phyloP scores from a whole-genome alignment of 257 asterid genomes.

The Eustoma russellianum region DNA sequence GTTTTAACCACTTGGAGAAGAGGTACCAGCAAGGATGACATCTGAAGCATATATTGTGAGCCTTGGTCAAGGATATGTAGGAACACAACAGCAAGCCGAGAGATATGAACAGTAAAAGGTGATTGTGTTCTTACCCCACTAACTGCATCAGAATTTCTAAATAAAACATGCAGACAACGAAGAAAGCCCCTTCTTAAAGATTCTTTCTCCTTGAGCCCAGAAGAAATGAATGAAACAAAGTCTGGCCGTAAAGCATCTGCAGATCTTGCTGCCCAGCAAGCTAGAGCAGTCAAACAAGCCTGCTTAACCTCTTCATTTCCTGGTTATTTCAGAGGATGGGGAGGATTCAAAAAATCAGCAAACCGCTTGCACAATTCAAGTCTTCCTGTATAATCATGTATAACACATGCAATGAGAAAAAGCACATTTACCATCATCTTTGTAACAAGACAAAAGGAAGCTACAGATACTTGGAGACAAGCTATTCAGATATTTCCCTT shows the following conservation, averaged over 20 bases:
- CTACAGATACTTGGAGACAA: conserved; percentile 64
- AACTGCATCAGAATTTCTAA: conserved; percentile 66
- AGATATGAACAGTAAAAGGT: background rate
- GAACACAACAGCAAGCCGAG: conserved; percentile 3
- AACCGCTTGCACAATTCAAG: background rate
- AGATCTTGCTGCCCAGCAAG: conserved; percentile 75
- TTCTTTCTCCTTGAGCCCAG: conserved; percentile 96
- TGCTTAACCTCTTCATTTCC: conserved; percentile 98
- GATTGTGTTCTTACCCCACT: conserved; percentile 33
- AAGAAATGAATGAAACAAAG: conserved; percentile 45
- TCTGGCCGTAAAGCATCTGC: conserved; percentile 53
- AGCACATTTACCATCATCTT: conserved; percentile 78
- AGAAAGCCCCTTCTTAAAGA: conserved; percentile 77
- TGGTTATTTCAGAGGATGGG: conserved; percentile 16
- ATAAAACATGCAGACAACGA: conserved; percentile 64
- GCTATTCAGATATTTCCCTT: conserved; percentile 76
- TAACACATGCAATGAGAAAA: background rate
- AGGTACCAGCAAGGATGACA: conserved; percentile 66
- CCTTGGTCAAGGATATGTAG: conserved; percentile 7
- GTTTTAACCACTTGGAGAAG: conserved; percentile 90
- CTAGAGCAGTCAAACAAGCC: conserved; percentile 69
- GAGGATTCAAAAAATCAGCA: conserved; percentile 5
- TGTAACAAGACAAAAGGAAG: conserved; percentile 68
- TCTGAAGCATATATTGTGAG: conserved; percentile 29
- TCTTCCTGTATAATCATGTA: background rate